Percentiles rank a stretch among this genome's conserved stretches.
phyloP scores from a whole-genome alignment of 192 early-diverging fungal species.

The Backusella tuberculispora region DNA sequence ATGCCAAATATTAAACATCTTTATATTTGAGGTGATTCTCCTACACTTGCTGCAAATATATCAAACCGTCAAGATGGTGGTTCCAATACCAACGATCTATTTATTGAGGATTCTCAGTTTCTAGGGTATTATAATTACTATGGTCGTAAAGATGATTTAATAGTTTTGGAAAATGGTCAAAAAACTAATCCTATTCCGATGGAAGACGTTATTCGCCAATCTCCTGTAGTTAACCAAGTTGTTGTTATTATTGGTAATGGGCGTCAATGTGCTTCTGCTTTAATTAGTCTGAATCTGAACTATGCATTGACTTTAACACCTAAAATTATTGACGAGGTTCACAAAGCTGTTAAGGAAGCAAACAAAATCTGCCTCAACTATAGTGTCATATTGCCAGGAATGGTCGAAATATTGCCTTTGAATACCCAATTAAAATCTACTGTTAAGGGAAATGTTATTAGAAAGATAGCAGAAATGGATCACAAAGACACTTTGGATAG shows the following conservation, averaged over 20 bases:
- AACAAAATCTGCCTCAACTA: slow-evolving; percentile 29
- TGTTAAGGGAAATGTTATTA: slow-evolving; percentile 31
- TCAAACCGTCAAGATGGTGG: slow-evolving; percentile 20
- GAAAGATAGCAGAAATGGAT: slow-evolving; percentile 44
- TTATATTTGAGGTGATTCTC: background rate
- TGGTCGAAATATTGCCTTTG: slow-evolving; percentile 34
- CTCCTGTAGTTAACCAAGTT: slow-evolving; percentile 14
- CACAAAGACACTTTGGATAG: too few relatives aligned
- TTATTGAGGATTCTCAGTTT: background rate
- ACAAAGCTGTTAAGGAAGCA: slow-evolving; percentile 12
- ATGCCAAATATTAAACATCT: slow-evolving; percentile 6
- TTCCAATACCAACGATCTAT: slow-evolving; percentile 33
- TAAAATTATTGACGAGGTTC: background rate
- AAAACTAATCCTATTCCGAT: slow-evolving; percentile 41
- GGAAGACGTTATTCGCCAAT: slow-evolving; percentile 13
- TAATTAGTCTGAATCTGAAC: background rate
- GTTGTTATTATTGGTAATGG: slow-evolving; percentile 23
- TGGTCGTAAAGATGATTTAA: slow-evolving; percentile 29
- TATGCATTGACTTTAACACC: background rate
- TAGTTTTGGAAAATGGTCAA: slow-evolving; percentile 35
- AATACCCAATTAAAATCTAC: slow-evolving; percentile 1
- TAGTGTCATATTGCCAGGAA: slow-evolving; percentile 21
- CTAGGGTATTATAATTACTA: slow-evolving; percentile 2
- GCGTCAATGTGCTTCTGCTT: background rate
- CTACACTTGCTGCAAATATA: slow-evolving; percentile 13